A percentile compares a stretch with the other conserved stretches of the same genome.
Conservation (phyloP, 176 grass and related monocot genomes). For the Eremochloa ophiuroides region DNA sequence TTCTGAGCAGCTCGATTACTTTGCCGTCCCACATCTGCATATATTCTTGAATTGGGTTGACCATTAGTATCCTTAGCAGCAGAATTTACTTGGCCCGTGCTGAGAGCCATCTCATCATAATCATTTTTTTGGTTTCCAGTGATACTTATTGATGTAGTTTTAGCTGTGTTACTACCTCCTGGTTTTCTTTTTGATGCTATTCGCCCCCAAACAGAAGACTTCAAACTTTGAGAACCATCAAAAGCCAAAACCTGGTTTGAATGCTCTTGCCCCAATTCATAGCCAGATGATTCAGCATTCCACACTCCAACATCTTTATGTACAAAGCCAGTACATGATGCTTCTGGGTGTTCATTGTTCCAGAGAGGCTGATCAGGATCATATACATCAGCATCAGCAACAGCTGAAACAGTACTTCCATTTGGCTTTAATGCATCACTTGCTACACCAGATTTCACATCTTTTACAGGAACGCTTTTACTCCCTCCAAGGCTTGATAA, state of each 20-base stretch:
- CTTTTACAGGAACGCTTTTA: constrained; percentile 54
- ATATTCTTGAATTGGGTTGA: constrained; percentile 34
- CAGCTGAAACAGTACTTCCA: constrained; percentile 42
- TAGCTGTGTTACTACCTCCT: constrained; percentile 32
- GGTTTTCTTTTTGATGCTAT: constrained; percentile 51
- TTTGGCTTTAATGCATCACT: constrained; percentile 63
- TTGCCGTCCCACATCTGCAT: constrained; percentile 41
- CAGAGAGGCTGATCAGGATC: constrained; percentile 99
- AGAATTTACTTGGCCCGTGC: constrained; percentile 36
- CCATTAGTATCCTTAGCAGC: constrained; percentile 31
- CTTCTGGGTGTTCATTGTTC: constrained; percentile 63
- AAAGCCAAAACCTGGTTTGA: constrained; percentile 24
- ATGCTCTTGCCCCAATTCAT: constrained; percentile 37
- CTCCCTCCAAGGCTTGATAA: constrained; percentile 31
- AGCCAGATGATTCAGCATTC: constrained; percentile 47
- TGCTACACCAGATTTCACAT: constrained; percentile 47
- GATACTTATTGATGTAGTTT: constrained; percentile 31
- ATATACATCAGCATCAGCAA: constrained; percentile 85
- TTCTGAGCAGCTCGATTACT: constrained; percentile 61
- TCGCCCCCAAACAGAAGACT: constrained; percentile 82
- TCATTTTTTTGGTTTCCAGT: constrained; percentile 38
- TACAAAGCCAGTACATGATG: constrained; percentile 49
- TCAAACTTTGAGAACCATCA: constrained; percentile 41
- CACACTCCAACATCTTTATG: constrained; percentile 43
- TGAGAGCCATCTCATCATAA: constrained; percentile 35